phyloP scores from a whole-genome alignment of 805 yeast genomes.

The Saccharomycopsis sp. region DNA sequence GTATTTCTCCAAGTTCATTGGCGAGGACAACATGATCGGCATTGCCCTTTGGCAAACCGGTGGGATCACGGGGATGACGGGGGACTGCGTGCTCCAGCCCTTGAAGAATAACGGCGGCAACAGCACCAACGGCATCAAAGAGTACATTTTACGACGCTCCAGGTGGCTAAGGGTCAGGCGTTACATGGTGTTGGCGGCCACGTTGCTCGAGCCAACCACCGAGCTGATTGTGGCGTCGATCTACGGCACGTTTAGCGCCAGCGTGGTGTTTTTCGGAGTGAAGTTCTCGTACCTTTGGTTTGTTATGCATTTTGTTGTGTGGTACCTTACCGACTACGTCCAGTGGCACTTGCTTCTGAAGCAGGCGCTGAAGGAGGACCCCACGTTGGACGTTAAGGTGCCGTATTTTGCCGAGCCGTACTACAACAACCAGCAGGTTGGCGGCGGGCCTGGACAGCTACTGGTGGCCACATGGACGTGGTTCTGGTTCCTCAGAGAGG shows the following conservation, averaged over 20 bases:
- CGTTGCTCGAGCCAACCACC: conserved; percentile 79
- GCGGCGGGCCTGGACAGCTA: neutral
- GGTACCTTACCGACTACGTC: conserved; percentile 57
- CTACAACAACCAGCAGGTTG: conserved; percentile 13
- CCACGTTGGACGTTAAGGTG: neutral
- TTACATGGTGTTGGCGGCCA: conserved; percentile 81
- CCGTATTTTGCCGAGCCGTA: conserved; percentile 18
- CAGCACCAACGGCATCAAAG: conserved; percentile 32
- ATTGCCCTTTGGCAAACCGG: conserved; percentile 70
- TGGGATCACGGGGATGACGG: conserved; percentile 68
- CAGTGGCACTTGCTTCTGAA: conserved; percentile 43
- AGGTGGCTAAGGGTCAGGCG: conserved; percentile 83
- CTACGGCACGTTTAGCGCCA: conserved; percentile 53
- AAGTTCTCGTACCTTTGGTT: conserved; percentile 33
- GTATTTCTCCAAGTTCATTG: conserved; percentile 71
- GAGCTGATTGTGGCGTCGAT: conserved; percentile 63
- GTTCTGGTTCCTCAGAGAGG: conserved; percentile 63
- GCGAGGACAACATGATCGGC: conserved; percentile 90
- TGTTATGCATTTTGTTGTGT: conserved; percentile 43
- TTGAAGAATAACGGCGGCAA: conserved; percentile 35
- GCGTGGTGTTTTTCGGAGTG: conserved; percentile 34
- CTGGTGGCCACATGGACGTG: conserved; percentile 4
- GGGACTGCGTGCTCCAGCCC: conserved; percentile 77
- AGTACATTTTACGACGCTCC: conserved; percentile 59
- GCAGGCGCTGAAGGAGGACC: conserved; percentile 23